Evolutionary conservation across 345 rosid genomes (phyloP), one percentile per base, ranked within the genome.

Genomic region (Anastatica hierochuntica): DNA sequence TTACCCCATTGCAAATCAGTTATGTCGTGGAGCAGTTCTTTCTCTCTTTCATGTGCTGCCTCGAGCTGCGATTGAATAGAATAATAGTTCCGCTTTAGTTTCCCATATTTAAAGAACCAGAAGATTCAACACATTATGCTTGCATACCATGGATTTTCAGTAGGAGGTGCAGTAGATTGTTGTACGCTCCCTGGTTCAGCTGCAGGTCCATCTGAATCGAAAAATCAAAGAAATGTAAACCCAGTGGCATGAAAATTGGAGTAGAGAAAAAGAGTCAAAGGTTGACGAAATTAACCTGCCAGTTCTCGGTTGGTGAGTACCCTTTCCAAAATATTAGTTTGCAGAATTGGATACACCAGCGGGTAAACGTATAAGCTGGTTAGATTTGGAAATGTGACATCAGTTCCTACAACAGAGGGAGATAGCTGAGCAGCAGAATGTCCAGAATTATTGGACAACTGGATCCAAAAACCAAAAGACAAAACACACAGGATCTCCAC

Each of bases 1-100:
- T 37, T 83, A 88, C 98, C 94, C 88, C 85, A 85, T 37, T 78
- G 90, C 63, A 92, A 63, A 3, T 92, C 98, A 1, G 94, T 85
- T 71, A 88, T 63, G 70, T 88, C 97, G 18, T 79, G 83, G 66
- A 92, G 88, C 49, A 88, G 65, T 26, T 88, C 98, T 70, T 81
- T 85, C 69, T 92, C 98, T 74, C 88, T 77, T 26, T 92, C 98
- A 54, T 88, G 84, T 42, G 94, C 81, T 44, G 85, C 79, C 78
- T 92, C 98, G 35, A 92, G 76, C 98, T 92, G 77, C 56, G 64
- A 62, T 50, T 37, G 15, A 59, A 68, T 19, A 27, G 23, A 29
- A 38, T 43, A 71, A 51, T 56, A 59, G 2, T 38, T 52, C 5
- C 10, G 12, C 39, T 21, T 21, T 46, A 35, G 24, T 51, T 47